Conservation (phyloP, 768 basidiomycete genomes). For the Leccinum olivaceopallidum region DNA sequence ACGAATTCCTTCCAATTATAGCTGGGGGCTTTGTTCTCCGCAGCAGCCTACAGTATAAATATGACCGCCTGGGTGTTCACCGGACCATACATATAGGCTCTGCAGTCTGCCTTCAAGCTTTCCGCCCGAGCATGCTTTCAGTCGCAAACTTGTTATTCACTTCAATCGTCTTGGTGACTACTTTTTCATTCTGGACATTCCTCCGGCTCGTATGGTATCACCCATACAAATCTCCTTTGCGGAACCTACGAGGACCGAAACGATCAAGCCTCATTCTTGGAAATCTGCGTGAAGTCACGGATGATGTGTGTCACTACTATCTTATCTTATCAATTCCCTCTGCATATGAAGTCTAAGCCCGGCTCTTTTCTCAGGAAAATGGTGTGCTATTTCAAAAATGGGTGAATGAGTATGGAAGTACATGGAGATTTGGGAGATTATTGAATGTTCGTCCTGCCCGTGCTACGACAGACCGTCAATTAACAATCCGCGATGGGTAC, state of each 20-base stretch:
- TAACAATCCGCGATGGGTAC: neutral
- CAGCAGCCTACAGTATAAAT: neutral
- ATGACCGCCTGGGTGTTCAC: neutral
- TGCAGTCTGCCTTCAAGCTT: neutral
- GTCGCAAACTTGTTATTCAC: neutral
- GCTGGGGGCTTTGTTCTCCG: neutral
- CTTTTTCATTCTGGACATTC: slow-evolving; percentile 36
- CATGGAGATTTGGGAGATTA: slow-evolving; percentile 44
- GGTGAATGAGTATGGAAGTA: slow-evolving; percentile 48
- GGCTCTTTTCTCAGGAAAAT: slow-evolving; percentile 22
- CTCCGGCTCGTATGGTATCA: slow-evolving; percentile 29
- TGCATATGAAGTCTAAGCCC: neutral
- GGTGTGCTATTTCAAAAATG: slow-evolving; percentile 43
- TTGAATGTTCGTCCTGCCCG: slow-evolving; percentile 40
- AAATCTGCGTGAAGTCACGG: slow-evolving; percentile 44
- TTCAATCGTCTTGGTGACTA: slow-evolving; percentile 14
- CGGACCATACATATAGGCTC: neutral
- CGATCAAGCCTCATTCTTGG: slow-evolving; percentile 48
- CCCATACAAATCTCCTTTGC: slow-evolving; percentile 42
- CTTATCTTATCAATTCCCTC: neutral
- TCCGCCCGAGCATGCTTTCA: neutral
- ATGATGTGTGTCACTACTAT: slow-evolving; percentile 36
- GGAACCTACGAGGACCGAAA: slow-evolving; percentile 52
- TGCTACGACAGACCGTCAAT: neutral
- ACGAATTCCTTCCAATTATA: neutral